phyloP scores from a whole-genome alignment of 306 rosid species.

The Cicer arietinum region DNA sequence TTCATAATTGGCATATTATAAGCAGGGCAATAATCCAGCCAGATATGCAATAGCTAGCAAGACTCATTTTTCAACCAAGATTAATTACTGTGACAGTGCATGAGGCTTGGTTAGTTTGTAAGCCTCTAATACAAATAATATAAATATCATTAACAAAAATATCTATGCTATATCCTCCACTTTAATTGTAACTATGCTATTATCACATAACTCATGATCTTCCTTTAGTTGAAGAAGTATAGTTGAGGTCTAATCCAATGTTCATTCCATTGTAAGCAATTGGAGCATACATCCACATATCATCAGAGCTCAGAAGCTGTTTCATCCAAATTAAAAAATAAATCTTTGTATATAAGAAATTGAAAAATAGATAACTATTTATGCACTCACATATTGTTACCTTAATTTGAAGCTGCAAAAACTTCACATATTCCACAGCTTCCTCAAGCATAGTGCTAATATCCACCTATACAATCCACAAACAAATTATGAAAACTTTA shows the following conservation, averaged over 20 bases:
- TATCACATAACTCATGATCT: neutral
- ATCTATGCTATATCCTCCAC: neutral
- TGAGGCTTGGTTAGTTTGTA: neutral
- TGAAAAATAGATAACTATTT: neutral
- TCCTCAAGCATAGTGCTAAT: slow-evolving; percentile 95
- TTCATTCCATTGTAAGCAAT: slow-evolving; percentile 80
- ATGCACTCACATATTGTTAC: slow-evolving; percentile 42
- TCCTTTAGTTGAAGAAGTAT: slow-evolving; percentile 45
- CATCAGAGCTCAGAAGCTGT: slow-evolving; percentile 88
- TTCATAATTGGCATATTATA: too few relatives aligned
- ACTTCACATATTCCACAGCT: slow-evolving; percentile 88
- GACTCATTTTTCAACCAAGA: too few relatives aligned
- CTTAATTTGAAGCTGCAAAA: slow-evolving; percentile 88
- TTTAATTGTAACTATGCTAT: slow-evolving; percentile 16
- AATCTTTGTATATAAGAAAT: slow-evolving; percentile 12
- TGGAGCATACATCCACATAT: slow-evolving; percentile 97
- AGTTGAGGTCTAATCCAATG: slow-evolving; percentile 60
- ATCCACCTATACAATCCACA: slow-evolving; percentile 63
- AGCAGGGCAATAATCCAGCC: too few relatives aligned
- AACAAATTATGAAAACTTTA: neutral
- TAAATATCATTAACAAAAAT: neutral
- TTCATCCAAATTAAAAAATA: slow-evolving; percentile 28
- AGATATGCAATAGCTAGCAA: too few relatives aligned
- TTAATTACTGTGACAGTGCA: too few relatives aligned
- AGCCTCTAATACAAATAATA: slow-evolving; percentile 21